phyloP scores from a whole-genome alignment of 495 filamentous ascomycete species.

The Friedmanniomyces simplex region DNA sequence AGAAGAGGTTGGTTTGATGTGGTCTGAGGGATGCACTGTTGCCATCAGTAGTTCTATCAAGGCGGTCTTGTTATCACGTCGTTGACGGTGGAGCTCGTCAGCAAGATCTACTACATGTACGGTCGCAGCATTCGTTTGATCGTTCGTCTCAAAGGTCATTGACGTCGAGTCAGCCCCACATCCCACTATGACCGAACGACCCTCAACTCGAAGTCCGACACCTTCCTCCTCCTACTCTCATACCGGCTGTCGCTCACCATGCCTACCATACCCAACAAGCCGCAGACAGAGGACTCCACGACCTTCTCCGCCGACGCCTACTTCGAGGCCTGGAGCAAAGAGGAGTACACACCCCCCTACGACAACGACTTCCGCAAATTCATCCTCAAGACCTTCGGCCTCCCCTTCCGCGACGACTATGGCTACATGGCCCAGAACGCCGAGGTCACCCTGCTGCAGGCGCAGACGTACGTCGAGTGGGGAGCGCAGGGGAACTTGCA shows the following conservation, averaged over 20 bases:
- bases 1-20: background rate
- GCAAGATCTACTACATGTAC: too few relatives aligned
- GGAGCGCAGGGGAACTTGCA: slow-evolving; percentile 37
- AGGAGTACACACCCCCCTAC: slow-evolving; percentile 19
- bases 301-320: slow-evolving; percentile 33
- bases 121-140: too few relatives aligned
- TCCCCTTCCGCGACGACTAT: slow-evolving; percentile 41
- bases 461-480: slow-evolving; percentile 40
- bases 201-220: too few relatives aligned
- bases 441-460: slow-evolving; percentile 41
- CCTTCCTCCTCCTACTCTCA: too few relatives aligned
- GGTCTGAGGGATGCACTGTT: too few relatives aligned
- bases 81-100: too few relatives aligned
- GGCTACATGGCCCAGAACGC: slow-evolving; percentile 47
- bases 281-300: slow-evolving; percentile 25
- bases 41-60: too few relatives aligned
- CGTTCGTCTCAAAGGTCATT: too few relatives aligned
- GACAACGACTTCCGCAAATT: slow-evolving; percentile 39
- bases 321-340: slow-evolving; percentile 28
- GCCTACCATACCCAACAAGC: slow-evolving; percentile 13
- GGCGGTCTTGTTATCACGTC: too few relatives aligned
- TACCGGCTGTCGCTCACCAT: slow-evolving; percentile 11
- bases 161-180: too few relatives aligned
- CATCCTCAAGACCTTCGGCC: slow-evolving; percentile 42
- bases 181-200: too few relatives aligned